Conservation (phyloP, 768 basidiomycete species). For the Rhizopogon vesiculosus region DNA sequence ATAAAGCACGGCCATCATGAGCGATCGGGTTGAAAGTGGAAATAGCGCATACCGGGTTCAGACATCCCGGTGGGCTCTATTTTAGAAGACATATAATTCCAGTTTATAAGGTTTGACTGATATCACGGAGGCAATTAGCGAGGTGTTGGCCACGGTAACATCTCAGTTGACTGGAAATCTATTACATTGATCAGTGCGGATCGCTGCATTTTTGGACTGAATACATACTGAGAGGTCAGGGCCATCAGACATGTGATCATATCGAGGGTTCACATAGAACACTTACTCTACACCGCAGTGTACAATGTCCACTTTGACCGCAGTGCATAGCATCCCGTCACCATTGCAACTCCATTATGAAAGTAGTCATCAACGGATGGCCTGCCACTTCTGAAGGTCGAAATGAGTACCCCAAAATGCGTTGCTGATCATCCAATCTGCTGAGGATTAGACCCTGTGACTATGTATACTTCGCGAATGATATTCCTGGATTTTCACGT, state of each 20-base stretch:
- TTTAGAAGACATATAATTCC: not conserved
- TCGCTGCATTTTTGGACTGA: not conserved
- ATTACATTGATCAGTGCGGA: not conserved
- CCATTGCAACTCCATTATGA: too few species aligned
- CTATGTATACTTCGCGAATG: not conserved
- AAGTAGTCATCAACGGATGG: too few species aligned
- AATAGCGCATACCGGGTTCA: too few species aligned
- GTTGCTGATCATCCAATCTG: not conserved
- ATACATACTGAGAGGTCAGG: not conserved
- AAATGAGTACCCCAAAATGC: not conserved
- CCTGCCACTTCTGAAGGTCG: not conserved
- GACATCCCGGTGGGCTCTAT: not conserved
- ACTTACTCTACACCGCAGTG: not conserved
- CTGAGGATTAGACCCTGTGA: not conserved
- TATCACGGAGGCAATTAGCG: not conserved
- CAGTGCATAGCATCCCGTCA: not conserved
- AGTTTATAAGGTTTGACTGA: not conserved
- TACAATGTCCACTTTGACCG: too few species aligned
- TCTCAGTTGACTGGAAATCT: not conserved
- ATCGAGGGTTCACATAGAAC: not conserved
- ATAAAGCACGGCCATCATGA: not conserved
- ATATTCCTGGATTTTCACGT: not conserved
- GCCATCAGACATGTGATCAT: not conserved
- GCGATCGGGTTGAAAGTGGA: not conserved
- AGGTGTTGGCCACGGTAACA: not conserved